These are phyloP conservation scores for Gillenia trifoliata DNA, from an alignment of 306 rosid genomes.

Conservation along the genomic window DNA sequence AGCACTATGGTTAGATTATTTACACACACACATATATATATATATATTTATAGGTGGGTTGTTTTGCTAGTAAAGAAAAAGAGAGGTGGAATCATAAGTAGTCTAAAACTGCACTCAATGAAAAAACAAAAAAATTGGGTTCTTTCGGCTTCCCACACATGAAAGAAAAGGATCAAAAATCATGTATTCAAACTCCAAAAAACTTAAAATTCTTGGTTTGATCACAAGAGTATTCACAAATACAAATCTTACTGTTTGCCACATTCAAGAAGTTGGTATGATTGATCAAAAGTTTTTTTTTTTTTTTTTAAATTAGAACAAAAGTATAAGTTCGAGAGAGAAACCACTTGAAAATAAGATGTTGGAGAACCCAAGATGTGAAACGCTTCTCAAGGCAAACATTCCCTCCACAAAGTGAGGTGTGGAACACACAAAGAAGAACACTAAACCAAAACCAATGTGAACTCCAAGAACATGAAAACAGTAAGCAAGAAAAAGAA, in stretches of 20 bases:
- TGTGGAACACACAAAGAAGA: constrained; percentile 11
- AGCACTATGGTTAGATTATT: constrained; percentile 47
- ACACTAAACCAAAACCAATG: constrained; percentile 12
- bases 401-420: constrained; percentile 43
- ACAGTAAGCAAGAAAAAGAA: constrained; percentile 11
- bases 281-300: constrained; percentile 13
- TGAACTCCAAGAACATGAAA: not conserved
- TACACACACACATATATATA: accelerated
- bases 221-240: constrained; percentile 16
- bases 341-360: constrained; percentile 12
- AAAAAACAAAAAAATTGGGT: constrained; percentile 18
- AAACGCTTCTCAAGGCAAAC: constrained; percentile 30
- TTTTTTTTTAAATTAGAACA: constrained; percentile 15
- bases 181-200: constrained; percentile 31
- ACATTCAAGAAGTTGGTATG: constrained; percentile 3
- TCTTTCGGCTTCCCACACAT: constrained; percentile 75
- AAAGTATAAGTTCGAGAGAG: not conserved
- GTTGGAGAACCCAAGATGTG: constrained; percentile 32
- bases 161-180: constrained; percentile 72
- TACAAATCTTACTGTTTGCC: constrained; percentile 18
- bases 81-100: constrained; percentile 33
- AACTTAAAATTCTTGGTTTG: constrained; percentile 17
- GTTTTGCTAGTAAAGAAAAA: constrained; percentile 21
- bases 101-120: constrained; percentile 48
- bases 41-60: not conserved